Conservation (phyloP, 352 stramenopile genomes). For the Plasmopara viticola region DNA sequence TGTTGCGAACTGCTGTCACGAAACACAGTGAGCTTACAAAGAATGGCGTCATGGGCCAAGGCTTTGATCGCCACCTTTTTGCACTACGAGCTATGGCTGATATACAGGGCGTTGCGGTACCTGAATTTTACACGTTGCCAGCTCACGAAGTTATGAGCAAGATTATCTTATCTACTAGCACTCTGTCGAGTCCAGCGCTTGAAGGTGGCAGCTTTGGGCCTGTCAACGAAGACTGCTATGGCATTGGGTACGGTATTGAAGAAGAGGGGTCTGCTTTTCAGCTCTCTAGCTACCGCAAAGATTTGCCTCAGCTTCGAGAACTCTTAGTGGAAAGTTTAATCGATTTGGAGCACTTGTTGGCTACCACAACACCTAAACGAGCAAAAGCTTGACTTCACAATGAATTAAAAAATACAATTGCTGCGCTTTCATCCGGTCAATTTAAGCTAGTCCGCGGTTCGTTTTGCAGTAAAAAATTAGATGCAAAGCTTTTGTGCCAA, state of each 20-base stretch:
- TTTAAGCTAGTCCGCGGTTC: no score
- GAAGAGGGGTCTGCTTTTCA: slow-evolving; percentile 80
- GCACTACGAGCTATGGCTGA: slow-evolving; percentile 65
- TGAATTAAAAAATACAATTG: no score
- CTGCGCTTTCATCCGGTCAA: no score
- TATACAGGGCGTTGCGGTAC: slow-evolving; percentile 46
- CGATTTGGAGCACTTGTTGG: slow-evolving; percentile 62
- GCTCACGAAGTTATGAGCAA: slow-evolving; percentile 77
- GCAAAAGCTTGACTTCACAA: not conserved
- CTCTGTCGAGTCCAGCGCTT: slow-evolving; percentile 74
- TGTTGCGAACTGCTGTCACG: slow-evolving; percentile 67
- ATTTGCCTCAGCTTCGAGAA: slow-evolving; percentile 66
- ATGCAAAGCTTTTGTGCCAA: not conserved
- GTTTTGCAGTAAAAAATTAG: not conserved
- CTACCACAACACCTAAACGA: slow-evolving; percentile 25
- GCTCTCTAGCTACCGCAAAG: slow-evolving; percentile 78
- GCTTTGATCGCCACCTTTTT: slow-evolving; percentile 86
- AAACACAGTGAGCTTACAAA: slow-evolving; percentile 87
- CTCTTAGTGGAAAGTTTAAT: slow-evolving; percentile 67
- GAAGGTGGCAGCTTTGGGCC: slow-evolving; percentile 87
- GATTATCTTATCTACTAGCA: slow-evolving; percentile 90
- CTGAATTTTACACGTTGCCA: slow-evolving; percentile 75
- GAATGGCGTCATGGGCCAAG: slow-evolving; percentile 87
- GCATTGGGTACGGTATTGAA: slow-evolving; percentile 86
- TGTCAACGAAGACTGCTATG: slow-evolving; percentile 86